Evolutionary conservation across 306 rosid species (phyloP).

Genomic region (Nissolia schottii): DNA sequence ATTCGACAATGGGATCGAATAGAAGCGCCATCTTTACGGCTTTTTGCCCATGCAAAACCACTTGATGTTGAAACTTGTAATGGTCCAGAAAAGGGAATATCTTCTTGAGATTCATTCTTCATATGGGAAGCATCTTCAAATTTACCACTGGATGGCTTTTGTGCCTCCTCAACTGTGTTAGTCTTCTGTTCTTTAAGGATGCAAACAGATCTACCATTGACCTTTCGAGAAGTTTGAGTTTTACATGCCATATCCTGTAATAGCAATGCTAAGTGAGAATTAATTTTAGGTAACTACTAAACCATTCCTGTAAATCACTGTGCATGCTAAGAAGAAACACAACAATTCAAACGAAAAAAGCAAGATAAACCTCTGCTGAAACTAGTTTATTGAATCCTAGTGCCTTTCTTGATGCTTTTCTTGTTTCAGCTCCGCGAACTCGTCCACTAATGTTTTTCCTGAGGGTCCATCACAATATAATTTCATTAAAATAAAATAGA

Average conservation of each 20-base stretch:
- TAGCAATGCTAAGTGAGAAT: conserved; percentile 15
- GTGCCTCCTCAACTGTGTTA: conserved; percentile 26
- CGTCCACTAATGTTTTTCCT: conserved; percentile 76
- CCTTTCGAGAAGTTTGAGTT: conserved; percentile 39
- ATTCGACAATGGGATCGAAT: conserved; percentile 62
- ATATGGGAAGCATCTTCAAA: conserved; percentile 64
- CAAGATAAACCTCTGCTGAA: conserved; percentile 62
- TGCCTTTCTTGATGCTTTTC: conserved; percentile 70
- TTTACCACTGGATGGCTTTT: conserved; percentile 46
- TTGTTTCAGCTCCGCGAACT: conserved; percentile 63
- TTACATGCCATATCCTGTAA: conserved; percentile 54
- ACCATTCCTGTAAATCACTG: neutral
- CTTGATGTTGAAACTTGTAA: conserved; percentile 87
- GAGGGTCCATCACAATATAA: conserved; percentile 35
- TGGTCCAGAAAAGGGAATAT: conserved; percentile 83
- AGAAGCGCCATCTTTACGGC: conserved; percentile 59
- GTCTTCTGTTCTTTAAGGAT: conserved; percentile 41
- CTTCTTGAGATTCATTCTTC: conserved; percentile 88
- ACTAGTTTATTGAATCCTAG: conserved; percentile 61
- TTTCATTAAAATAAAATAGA: neutral
- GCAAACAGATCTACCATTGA: conserved; percentile 38
- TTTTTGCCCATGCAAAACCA: conserved; percentile 94
- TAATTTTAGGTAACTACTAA: neutral
- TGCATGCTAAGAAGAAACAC: neutral
- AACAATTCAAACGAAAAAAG: conserved; percentile 7